Evolutionary conservation across 148 eudicot genomes (phyloP), one percentile per base, ranked within the genome.

Genomic region (Amaranthus palmeri): DNA sequence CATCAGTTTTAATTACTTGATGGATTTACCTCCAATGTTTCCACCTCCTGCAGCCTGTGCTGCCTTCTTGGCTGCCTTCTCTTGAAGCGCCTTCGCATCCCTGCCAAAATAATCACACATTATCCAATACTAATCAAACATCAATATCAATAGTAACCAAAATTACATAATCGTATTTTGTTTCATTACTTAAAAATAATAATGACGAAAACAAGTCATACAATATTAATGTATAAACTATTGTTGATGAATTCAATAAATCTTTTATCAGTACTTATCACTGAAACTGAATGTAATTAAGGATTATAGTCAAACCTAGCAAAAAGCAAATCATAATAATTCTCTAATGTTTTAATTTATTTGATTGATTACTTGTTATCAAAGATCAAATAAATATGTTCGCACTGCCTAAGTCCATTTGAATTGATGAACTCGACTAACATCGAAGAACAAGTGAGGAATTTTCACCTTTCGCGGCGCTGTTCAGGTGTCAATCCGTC

Each of bases 401-500:
- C 36, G 36, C 36, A 25, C 36, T 25, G 36, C 36, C 36, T 1
- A 25, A 25, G 36, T 25, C 36, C 36, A 25, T 25, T 25, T 25
- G 36, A 25, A 44, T 9, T 52, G 3, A 51, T 41, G 7, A 43
- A 50, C 36, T 25, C 36, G 36, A 17, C 0, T 58, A 4, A 15
- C 15, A 17, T 15, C 9, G 4, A 51, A 36, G 12, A 46, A 55
- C 63, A n/a, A 45, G 49, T 12, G 46, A 55, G 14, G 3, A 10
- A 3, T 18, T 50, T 45, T 47, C 51, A 79, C 78, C 81, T 79
- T 70, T 79, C 78, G 50, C 81, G 81, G 51, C 81, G 78, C 25
- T 79, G 81, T 54, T 79, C 81, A 7, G 78, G 81, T 18, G 81
- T 79, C 67, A 79, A 79, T 8, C 81, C 81, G 69, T 74, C 81